phyloP scores from a whole-genome alignment of 352 stramenopile genomes.

The Peronospora destructor region DNA sequence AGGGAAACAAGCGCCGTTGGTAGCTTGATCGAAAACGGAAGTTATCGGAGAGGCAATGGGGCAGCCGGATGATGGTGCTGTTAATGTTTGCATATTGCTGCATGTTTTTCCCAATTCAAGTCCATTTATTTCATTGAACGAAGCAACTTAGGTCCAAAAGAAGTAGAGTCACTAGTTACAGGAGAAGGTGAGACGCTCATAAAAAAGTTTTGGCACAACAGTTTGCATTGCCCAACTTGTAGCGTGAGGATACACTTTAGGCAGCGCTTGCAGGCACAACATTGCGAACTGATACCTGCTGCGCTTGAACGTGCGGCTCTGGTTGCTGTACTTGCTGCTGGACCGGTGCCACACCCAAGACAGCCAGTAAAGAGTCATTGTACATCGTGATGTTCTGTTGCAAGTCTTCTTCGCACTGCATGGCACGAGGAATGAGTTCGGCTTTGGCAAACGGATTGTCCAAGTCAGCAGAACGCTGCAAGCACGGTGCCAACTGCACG shows the following conservation, averaged over 20 bases:
- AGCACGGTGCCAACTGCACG: constrained; percentile 23
- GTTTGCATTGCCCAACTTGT: background rate
- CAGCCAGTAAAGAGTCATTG: constrained; percentile 37
- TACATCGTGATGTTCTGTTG: constrained; percentile 31
- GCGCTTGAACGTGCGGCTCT: constrained; percentile 22
- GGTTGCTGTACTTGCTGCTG: constrained; percentile 15
- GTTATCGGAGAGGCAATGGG: constrained; percentile 7
- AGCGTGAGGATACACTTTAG: constrained; percentile 10
- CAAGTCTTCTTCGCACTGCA: constrained; percentile 40
- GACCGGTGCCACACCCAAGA: constrained; percentile 13
- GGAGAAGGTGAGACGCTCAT: background rate
- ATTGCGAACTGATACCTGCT: constrained; percentile 20
- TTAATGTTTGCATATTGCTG: constrained; percentile 25
- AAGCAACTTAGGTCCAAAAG: constrained; percentile 6
- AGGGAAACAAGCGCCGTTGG: constrained; percentile 15
- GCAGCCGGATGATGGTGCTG: background rate
- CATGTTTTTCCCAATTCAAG: constrained; percentile 19
- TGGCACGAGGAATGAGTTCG: constrained; percentile 34
- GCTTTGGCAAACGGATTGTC: constrained; percentile 36
- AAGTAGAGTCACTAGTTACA: constrained; percentile 18
- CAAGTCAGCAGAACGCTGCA: constrained; percentile 29
- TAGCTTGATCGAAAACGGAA: constrained; percentile 22
- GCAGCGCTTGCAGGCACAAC: constrained; percentile 31
- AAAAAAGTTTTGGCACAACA: too few species aligned
- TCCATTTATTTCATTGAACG: constrained; percentile 17